These are phyloP conservation scores for Betula pendula DNA, from an alignment of 306 rosid species.

Conservation along the genomic window DNA sequence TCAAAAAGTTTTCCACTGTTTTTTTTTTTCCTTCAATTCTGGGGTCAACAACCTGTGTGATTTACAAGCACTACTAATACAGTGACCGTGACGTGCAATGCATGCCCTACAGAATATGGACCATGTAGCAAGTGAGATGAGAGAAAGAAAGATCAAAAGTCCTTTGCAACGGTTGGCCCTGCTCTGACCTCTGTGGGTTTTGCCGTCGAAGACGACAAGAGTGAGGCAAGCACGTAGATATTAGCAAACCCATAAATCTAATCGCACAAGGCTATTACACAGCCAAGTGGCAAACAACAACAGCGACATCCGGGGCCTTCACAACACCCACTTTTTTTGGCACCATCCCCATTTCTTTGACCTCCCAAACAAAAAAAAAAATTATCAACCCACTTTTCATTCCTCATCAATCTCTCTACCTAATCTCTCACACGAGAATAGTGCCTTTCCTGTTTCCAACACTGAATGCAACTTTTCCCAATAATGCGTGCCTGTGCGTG, in stretches of 20 bases:
- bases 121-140: no score
- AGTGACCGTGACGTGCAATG: neutral
- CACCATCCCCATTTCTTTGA: constrained; percentile 2
- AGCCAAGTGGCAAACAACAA: constrained; percentile 30
- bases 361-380: neutral
- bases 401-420: neutral
- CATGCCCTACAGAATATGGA: neutral
- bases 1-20: neutral
- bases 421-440: constrained; percentile 18
- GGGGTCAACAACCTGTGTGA: neutral
- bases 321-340: constrained; percentile 13
- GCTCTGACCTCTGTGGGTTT: neutral
- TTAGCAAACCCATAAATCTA: constrained; percentile 21
- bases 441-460: constrained; percentile 27
- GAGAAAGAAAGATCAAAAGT: no score
- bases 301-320: constrained; percentile 26
- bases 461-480: constrained; percentile 4
- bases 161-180: neutral
- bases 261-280: constrained; percentile 18
- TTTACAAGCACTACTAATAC: neutral
- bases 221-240: neutral
- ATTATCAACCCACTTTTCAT: neutral
- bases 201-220: neutral
- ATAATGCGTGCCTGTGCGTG: neutral
- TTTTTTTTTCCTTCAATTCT: neutral